Evolutionary conservation across 2,329 filamentous ascomycete genomes (phyloP), one percentile per base, ranked within the genome.

Genomic region (Cladosporium phlei): DNA sequence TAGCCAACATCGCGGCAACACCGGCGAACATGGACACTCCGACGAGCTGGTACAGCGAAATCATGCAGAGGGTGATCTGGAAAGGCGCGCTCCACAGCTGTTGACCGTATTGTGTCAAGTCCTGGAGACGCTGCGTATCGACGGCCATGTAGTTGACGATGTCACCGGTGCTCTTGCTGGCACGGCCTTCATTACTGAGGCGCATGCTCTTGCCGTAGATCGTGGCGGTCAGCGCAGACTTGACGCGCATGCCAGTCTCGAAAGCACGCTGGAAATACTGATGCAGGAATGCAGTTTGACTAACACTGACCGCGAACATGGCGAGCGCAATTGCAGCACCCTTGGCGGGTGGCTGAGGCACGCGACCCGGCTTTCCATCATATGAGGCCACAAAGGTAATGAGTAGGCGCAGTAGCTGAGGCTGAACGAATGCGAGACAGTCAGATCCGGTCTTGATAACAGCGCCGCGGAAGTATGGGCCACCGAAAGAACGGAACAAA

Each of bases 101-200:
- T 63, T 95, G 90, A 14, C 88, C 89, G 64, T 93, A 98, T 62
- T 98, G 94, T 2, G 91, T 88, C 48, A 98, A 73, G 68, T 98
- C 93, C 60, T 96, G 87, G 14, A 98, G 77, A 55, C 94, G 85
- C 68, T 98, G 93, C 11, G 91, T 91, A 64, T 98, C 93, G 8
- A 98, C 91, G 35, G 94, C 93, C 91, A 98, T 98, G 69, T 95
- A 93, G 64, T 98, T 98, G 65, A 98, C 93, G 61, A 98, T 97
- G 61, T 98, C 94, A 48, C 93, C 93, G 0, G 93, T 98, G 0
- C 88, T 87, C 70, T 97, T 96, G 34, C 82, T 70, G 2, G 89
- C 79, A 45, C 91, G 81, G 7, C 93, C 93, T 69, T 98, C 93
- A 59, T 95, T 97, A 4, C 91, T 97, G 14, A 98, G 75, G 53